Evolutionary conservation across 1,139 yeast species (phyloP), one percentile per base, ranked within the genome.

Genomic region (Kazachstania sp.): DNA sequence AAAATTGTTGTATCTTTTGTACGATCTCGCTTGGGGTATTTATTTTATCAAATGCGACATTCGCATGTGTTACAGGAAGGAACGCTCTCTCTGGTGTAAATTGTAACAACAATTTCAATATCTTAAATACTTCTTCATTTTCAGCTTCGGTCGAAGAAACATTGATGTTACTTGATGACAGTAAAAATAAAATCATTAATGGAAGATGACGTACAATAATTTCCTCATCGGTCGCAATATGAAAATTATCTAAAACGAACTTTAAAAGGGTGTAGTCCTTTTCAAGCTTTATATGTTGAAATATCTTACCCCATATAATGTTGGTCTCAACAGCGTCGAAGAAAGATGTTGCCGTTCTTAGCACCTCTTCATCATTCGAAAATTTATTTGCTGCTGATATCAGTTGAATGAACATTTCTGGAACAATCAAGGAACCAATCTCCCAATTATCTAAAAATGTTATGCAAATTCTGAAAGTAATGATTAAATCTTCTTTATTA

Each of bases 371-470:
- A 12, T 66, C 57, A 6, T 46, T 28, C 47, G 64, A 51, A 54
- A 63, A 63, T 15, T 48, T 51, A 44, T 59, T 62, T 51, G 68
- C 74, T 51, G 64, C 71, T 49, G 61, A 64, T 47, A 90, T 66
- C 4, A 85, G 70, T 0, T 94, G 90, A 0, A 77, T 67, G 44
- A 90, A 76, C n/a, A 88, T 64, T 30, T 68, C 65, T 0, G 95
- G 94, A 0, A 88, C 79, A 1, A 90, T 70, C 28, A 75, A 65
- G 20, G 81, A 79, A 13, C 95, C 92, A 36, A 92, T 81, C 64
- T 92, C 97, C 97, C 97, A 92, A 54, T 87, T 77, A 60, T 92
- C 97, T 80, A 88, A 78, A 5, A 88, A 73, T 5, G 94, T 77
- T 4, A 82, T 69, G 2, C 86, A 73, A 9, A 88, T 79, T 49